Evolutionary conservation across 257 asterid genomes (phyloP).

Genomic region (Fraxinus anomala): DNA sequence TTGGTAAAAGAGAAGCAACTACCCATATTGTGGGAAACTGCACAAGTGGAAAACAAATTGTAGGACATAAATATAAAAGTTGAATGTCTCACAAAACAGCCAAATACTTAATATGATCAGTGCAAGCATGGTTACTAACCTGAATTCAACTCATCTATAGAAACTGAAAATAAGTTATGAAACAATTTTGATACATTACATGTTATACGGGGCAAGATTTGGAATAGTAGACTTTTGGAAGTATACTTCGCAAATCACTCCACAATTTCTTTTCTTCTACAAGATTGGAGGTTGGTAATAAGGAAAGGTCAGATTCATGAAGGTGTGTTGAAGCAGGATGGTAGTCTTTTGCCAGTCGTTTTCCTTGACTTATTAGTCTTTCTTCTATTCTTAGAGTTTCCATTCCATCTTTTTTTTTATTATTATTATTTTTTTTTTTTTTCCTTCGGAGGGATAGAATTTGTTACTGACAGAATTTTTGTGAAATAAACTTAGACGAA

Average conservation of each 20-base stretch:
- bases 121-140: background rate
- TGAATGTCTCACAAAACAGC: background rate
- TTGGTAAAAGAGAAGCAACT: constrained; percentile 52
- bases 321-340: background rate
- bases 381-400: background rate
- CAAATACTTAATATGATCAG: background rate
- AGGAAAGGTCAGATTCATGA: background rate
- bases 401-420: background rate
- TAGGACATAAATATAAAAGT: background rate
- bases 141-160: background rate
- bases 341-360: background rate
- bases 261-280: background rate
- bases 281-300: background rate
- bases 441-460: background rate
- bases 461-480: background rate
- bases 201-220: background rate
- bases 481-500: background rate
- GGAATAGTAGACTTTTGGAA: background rate
- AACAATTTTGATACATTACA: background rate
- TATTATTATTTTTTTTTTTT: no score
- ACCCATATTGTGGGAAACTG: constrained; percentile 56
- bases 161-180: background rate
- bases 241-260: background rate
- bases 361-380: background rate
- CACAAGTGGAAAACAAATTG: constrained; percentile 1